These are phyloP conservation scores for Piromyces sp. DNA, from an alignment of 192 early-diverging fungal genomes.

Conservation along the genomic window DNA sequence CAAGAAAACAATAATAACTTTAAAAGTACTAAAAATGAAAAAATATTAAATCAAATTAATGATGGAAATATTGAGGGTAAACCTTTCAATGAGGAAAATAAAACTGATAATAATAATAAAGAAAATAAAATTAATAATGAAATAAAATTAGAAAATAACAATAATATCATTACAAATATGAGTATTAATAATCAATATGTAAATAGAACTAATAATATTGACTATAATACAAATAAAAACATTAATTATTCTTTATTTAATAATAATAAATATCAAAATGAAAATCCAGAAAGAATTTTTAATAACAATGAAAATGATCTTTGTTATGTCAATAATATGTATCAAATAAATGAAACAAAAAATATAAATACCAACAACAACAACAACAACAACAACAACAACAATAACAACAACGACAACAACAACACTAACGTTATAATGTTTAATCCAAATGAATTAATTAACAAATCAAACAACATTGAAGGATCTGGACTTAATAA, in stretches of 20 bases:
- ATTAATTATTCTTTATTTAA: too few relatives aligned
- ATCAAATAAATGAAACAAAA: background rate
- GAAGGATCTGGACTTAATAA: background rate
- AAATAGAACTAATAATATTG: background rate
- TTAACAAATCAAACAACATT: background rate
- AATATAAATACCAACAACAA: background rate
- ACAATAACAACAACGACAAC: too few relatives aligned
- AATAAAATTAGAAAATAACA: background rate
- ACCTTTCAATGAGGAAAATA: background rate
- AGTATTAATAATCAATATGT: background rate
- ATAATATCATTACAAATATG: background rate
- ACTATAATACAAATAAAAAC: background rate
- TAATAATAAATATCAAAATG: background rate
- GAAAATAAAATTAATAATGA: background rate
- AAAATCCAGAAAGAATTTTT: background rate
- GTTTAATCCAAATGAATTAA: background rate
- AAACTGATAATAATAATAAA: background rate
- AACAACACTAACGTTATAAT: background rate
- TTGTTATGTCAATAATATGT: background rate
- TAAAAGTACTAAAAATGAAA: background rate
- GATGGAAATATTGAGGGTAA: background rate
- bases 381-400: background rate
- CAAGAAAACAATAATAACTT: too few relatives aligned
- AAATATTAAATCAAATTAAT: background rate
- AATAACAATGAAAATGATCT: background rate